Conservation (phyloP, 2,329 filamentous ascomycete genomes). For the Pyrenophora teres region DNA sequence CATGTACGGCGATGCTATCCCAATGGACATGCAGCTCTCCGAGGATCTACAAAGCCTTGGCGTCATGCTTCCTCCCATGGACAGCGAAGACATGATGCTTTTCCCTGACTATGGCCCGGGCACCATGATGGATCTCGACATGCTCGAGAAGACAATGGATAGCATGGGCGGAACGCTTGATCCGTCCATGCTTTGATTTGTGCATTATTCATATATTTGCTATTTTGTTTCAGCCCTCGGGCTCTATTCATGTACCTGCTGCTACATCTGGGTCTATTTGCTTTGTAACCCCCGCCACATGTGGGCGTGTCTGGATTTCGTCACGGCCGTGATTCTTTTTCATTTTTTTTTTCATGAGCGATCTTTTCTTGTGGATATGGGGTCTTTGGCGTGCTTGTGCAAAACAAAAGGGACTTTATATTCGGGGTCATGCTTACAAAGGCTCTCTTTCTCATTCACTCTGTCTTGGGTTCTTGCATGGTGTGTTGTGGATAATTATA, state of each 20-base stretch:
- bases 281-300: too few relatives aligned
- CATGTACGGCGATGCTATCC: conserved; percentile 33
- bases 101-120: conserved; percentile 34
- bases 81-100: conserved; percentile 43
- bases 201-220: neutral
- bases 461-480: conserved; percentile 3
- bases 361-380: neutral
- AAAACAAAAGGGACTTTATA: neutral
- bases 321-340: neutral
- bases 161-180: conserved; percentile 30
- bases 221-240: neutral
- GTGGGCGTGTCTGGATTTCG: neutral
- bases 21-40: conserved; percentile 39
- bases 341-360: neutral
- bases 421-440: neutral
- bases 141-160: conserved; percentile 41
- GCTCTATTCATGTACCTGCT: conserved; percentile 1
- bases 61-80: conserved; percentile 40
- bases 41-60: conserved; percentile 40
- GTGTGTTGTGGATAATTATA: conserved; percentile 12
- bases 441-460: neutral
- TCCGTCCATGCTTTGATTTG: conserved; percentile 18
- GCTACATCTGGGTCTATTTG: conserved; percentile 1
- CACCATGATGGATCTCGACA: conserved; percentile 41
- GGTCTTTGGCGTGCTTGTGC: neutral